phyloP scores from a whole-genome alignment of 345 rosid species.

The Pistacia integerrima region DNA sequence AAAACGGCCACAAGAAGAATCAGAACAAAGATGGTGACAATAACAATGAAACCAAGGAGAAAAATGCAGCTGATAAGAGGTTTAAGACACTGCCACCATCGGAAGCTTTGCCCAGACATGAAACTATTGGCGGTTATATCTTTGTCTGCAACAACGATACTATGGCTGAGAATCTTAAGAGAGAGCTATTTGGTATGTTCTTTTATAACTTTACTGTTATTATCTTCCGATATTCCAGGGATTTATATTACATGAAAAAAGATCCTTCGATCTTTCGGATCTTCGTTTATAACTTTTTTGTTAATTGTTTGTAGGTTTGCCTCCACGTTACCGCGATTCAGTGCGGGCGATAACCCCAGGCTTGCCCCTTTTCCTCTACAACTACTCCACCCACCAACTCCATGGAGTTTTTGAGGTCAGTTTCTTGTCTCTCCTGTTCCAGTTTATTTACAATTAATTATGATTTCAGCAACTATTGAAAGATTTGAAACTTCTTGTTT shows the following conservation, averaged over 20 bases:
- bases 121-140: slow-evolving; percentile 93
- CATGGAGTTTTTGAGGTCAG: slow-evolving; percentile 92
- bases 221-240: too few species aligned
- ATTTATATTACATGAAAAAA: not conserved
- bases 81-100: slow-evolving; percentile 96
- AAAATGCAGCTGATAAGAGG: slow-evolving; percentile 62
- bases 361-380: slow-evolving; percentile 92
- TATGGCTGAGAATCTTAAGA: slow-evolving; percentile 88
- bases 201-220: not conserved
- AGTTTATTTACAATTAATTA: not conserved
- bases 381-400: slow-evolving; percentile 98
- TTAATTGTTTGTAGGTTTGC: slow-evolving; percentile 54
- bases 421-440: not conserved
- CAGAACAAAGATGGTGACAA: slow-evolving; percentile 27
- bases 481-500: not conserved
- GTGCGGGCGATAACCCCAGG: slow-evolving; percentile 99
- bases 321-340: slow-evolving; percentile 93
- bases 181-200: slow-evolving; percentile 83
- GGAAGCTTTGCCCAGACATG: slow-evolving; percentile 86
- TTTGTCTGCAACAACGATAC: slow-evolving; percentile 99
- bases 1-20: slow-evolving; percentile 47
- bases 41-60: slow-evolving; percentile 41
- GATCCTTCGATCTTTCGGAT: not conserved
- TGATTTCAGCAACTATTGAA: not conserved
- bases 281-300: not conserved